These are phyloP conservation scores for Hymenoscyphus fructigenus DNA, from an alignment of 2,329 filamentous ascomycete genomes.

Conservation along the genomic window DNA sequence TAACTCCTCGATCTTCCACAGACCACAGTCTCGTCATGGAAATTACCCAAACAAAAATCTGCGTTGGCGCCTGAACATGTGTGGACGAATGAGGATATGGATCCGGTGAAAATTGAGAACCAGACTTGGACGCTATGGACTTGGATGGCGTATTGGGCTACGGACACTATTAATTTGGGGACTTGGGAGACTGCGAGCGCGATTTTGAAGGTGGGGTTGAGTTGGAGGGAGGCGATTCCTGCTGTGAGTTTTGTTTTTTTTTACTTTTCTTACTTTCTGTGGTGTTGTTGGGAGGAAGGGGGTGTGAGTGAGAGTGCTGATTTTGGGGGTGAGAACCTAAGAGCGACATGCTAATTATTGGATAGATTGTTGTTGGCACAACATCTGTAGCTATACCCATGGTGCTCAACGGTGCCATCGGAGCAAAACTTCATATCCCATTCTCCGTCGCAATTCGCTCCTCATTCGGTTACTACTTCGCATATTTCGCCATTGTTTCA, in stretches of 20 bases:
- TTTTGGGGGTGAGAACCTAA: too few species aligned
- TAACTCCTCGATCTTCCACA: too few species aligned
- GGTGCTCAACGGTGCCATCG: constrained; percentile 49
- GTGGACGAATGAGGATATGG: constrained; percentile 42
- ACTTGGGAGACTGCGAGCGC: constrained; percentile 54
- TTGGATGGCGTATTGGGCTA: constrained; percentile 43
- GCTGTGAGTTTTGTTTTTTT: constrained; percentile 30
- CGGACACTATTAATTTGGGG: constrained; percentile 41
- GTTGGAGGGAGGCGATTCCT: constrained; percentile 53
- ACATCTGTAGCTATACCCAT: constrained; percentile 56
- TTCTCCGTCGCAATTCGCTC: constrained; percentile 47
- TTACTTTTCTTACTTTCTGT: too few species aligned
- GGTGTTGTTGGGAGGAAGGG: too few species aligned
- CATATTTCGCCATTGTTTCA: constrained; percentile 42
- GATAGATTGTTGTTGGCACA: constrained; percentile 56
- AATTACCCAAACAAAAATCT: constrained; percentile 48
- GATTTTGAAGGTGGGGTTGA: constrained; percentile 51
- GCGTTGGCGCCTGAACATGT: constrained; percentile 47
- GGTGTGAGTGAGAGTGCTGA: too few species aligned
- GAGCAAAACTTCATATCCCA: constrained; percentile 47
- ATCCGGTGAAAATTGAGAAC: constrained; percentile 33
- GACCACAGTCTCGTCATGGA: constrained; percentile 45
- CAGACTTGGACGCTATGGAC: constrained; percentile 39
- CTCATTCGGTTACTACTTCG: constrained; percentile 48
- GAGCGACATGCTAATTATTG: not conserved